Conservation (phyloP, 805 yeast genomes). For the Schizosaccharomyces pombe region DNA sequence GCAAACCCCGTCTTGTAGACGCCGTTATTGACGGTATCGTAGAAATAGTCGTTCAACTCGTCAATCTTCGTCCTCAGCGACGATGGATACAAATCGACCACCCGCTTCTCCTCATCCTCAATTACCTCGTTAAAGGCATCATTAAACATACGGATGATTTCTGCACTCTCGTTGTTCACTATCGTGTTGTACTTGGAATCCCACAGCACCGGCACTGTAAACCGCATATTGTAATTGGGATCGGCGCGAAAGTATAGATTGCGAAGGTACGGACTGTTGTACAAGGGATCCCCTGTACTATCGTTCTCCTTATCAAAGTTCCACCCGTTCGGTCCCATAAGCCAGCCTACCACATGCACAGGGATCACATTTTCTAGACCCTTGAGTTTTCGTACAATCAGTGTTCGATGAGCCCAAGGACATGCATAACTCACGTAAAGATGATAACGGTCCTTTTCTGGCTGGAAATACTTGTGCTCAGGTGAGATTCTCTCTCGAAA, state of each 20-base stretch:
- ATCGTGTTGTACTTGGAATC: constrained; percentile 49
- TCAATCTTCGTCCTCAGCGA: constrained; percentile 36
- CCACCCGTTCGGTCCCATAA: constrained; percentile 18
- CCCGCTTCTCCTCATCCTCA: constrained; percentile 22
- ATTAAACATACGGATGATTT: constrained; percentile 64
- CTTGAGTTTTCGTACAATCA: constrained; percentile 49
- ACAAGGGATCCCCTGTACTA: constrained; percentile 28
- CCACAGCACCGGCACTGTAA: constrained; percentile 86
- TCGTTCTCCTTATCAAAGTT: neutral
- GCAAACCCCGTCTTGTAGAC: constrained; percentile 87
- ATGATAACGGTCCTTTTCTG: constrained; percentile 68
- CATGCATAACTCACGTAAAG: constrained; percentile 80
- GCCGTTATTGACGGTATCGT: constrained; percentile 69
- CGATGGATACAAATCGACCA: constrained; percentile 41
- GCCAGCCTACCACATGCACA: constrained; percentile 68
- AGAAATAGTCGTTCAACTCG: constrained; percentile 57
- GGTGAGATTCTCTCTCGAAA: constrained; percentile 36
- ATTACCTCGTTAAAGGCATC: constrained; percentile 32
- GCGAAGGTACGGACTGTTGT: constrained; percentile 28
- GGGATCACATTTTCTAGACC: constrained; percentile 31
- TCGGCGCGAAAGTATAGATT: constrained; percentile 57
- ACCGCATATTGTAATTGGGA: constrained; percentile 54
- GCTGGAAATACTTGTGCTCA: constrained; percentile 29
- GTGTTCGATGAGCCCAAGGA: constrained; percentile 87
- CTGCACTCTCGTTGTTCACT: constrained; percentile 74